Conservation (phyloP, 805 yeast genomes). For the Myxozyma geophila region DNA sequence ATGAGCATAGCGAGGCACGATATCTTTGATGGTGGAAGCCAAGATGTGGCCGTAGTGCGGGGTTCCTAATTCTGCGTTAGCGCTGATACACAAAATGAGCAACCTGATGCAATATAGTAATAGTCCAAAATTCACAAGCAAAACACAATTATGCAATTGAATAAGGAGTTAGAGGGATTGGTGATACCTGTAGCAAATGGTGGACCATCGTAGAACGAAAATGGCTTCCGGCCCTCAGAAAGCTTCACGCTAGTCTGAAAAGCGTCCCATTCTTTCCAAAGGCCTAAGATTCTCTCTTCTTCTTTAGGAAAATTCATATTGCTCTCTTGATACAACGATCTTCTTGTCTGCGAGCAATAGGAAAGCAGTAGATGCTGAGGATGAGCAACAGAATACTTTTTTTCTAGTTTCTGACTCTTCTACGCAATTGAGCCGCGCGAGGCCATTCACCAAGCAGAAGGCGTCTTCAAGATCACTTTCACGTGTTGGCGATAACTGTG, state of each 20-base stretch:
- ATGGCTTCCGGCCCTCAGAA: conserved; percentile 82
- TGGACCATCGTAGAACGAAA: conserved; percentile 97
- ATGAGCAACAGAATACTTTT: background rate
- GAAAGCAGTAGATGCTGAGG: background rate
- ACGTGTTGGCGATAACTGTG: background rate
- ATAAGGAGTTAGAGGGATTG: background rate
- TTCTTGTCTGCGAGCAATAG: background rate
- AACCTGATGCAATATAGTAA: background rate
- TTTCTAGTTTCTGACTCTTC: conserved; percentile 3
- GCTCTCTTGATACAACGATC: background rate
- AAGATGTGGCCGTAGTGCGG: conserved; percentile 98
- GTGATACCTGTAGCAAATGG: conserved; percentile 82
- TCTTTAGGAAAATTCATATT: conserved; percentile 75
- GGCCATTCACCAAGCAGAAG: too few relatives aligned
- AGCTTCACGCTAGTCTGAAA: conserved; percentile 83
- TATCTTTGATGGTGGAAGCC: conserved; percentile 93
- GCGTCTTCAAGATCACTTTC: background rate
- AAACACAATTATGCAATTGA: background rate
- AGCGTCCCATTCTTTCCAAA: conserved; percentile 94
- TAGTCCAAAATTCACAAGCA: background rate
- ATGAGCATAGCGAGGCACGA: conserved; percentile 95
- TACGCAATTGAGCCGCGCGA: conserved; percentile 1
- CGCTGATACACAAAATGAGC: too few relatives aligned
- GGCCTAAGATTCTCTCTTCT: conserved; percentile 78
- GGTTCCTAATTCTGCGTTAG: conserved; percentile 60